A percentile compares a stretch with the other conserved stretches of the same genome.
Conservation (phyloP, 2,329 filamentous ascomycete species). For the Colletotrichum coccodes region DNA sequence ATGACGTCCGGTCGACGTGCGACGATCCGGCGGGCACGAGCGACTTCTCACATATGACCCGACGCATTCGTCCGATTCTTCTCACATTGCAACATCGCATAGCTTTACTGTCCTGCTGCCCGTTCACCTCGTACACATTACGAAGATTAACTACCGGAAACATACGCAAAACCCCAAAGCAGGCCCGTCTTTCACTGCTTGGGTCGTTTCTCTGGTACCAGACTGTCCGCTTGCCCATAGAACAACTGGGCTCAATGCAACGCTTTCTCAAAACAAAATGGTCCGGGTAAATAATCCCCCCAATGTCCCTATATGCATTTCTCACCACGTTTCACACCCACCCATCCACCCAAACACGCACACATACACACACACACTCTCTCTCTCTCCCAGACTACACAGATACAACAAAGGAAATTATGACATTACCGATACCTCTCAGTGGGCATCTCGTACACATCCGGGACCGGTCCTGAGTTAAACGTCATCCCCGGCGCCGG, state of each 20-base stretch:
- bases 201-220: neutral
- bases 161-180: neutral
- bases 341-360: neutral
- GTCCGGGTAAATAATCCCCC: neutral
- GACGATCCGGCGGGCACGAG: neutral
- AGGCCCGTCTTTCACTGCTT: neutral
- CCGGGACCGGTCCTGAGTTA: conserved; percentile 42
- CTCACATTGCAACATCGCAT: neutral
- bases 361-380: no score
- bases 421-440: conserved; percentile 47
- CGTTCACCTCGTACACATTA: conserved; percentile 27
- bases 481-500: conserved; percentile 45
- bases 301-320: neutral
- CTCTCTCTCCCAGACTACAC: neutral
- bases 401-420: neutral
- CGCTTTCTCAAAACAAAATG: conserved; percentile 4
- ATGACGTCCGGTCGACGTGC: neutral
- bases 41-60: neutral
- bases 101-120: neutral
- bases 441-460: conserved; percentile 55
- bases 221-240: neutral
- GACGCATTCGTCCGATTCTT: no score
- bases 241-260: neutral
- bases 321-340: neutral
- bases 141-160: conserved; percentile 20